These are phyloP conservation scores for Moesziomyces sp. DNA, from an alignment of 1,284 basidiomycete genomes.

Conservation along the genomic window DNA sequence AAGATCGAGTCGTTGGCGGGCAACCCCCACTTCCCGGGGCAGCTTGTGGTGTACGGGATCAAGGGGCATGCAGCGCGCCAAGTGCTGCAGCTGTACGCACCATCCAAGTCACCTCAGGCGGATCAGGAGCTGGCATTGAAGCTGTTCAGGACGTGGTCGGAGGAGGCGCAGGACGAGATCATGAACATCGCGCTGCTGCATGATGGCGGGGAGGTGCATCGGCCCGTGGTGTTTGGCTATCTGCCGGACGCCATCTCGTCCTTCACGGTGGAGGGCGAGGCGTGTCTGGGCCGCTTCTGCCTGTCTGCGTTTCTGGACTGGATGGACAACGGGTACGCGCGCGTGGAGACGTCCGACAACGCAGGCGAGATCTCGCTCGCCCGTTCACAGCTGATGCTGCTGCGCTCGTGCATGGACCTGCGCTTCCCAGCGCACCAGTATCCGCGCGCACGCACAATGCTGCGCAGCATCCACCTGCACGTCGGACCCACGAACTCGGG, in stretches of 20 bases:
- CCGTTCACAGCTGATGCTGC: conserved; percentile 37
- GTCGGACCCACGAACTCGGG: conserved; percentile 98
- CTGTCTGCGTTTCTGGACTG: conserved; percentile 42
- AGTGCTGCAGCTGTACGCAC: conserved; percentile 4
- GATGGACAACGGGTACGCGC: conserved; percentile 20
- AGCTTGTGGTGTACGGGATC: conserved; percentile 37
- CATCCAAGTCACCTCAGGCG: not conserved
- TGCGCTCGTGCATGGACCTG: conserved; percentile 48
- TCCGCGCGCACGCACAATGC: conserved; percentile 70
- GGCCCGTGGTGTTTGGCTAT: conserved; percentile 3
- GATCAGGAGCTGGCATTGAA: conserved; percentile 11
- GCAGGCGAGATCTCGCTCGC: conserved; percentile 17
- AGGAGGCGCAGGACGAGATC: conserved; percentile 18
- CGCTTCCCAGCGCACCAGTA: conserved; percentile 65
- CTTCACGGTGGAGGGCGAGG: conserved; percentile 26
- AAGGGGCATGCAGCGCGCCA: conserved; percentile 20
- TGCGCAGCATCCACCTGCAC: conserved; percentile 88
- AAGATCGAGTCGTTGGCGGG: conserved; percentile 9
- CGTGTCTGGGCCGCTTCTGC: conserved; percentile 31
- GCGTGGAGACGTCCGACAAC: not conserved
- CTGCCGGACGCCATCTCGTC: conserved; percentile 23
- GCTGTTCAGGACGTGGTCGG: conserved; percentile 21
- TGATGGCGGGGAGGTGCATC: conserved; percentile 10
- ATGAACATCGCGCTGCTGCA: conserved; percentile 11
- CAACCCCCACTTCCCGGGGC: conserved; percentile 17